phyloP scores from a whole-genome alignment of 1,284 basidiomycete species.

The Mycosarcoma maydis region DNA sequence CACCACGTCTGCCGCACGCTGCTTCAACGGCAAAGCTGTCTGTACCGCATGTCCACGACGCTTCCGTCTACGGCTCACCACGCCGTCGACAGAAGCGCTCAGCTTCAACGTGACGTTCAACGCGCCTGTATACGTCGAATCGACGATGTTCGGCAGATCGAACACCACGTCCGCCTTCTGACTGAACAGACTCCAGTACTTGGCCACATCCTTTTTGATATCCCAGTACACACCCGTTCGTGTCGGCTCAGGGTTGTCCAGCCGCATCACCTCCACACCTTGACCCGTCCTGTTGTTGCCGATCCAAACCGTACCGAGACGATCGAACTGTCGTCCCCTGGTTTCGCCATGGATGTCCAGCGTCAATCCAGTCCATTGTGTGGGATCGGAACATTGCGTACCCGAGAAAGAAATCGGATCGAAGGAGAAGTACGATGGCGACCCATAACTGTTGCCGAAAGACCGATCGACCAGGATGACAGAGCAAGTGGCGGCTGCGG shows the following conservation, averaged over 20 bases:
- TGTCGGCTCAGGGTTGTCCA: slow-evolving; percentile 56
- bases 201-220: slow-evolving; percentile 43
- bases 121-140: slow-evolving; percentile 45
- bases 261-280: slow-evolving; percentile 50
- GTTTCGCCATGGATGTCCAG: slow-evolving; percentile 35
- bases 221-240: slow-evolving; percentile 43
- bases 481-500: slow-evolving; percentile 3
- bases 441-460: slow-evolving; percentile 49
- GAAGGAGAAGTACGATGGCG: slow-evolving; percentile 29
- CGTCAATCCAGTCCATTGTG: slow-evolving; percentile 39
- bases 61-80: neutral
- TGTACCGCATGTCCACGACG: neutral
- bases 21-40: slow-evolving; percentile 10
- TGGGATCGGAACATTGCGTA: slow-evolving; percentile 26
- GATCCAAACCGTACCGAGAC: slow-evolving; percentile 42
- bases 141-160: slow-evolving; percentile 56
- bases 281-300: slow-evolving; percentile 32
- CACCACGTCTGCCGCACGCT: slow-evolving; percentile 24
- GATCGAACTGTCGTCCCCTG: slow-evolving; percentile 50
- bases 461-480: slow-evolving; percentile 35
- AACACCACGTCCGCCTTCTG: slow-evolving; percentile 34
- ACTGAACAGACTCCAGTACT: slow-evolving; percentile 44
- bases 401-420: slow-evolving; percentile 11
- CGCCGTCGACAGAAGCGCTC: slow-evolving; percentile 20
- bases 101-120: slow-evolving; percentile 40